A percentile compares a stretch with the other conserved stretches of the same genome.
phyloP scores from a whole-genome alignment of 2,329 filamentous ascomycete species.

The Pseudogymnoascus sp. region DNA sequence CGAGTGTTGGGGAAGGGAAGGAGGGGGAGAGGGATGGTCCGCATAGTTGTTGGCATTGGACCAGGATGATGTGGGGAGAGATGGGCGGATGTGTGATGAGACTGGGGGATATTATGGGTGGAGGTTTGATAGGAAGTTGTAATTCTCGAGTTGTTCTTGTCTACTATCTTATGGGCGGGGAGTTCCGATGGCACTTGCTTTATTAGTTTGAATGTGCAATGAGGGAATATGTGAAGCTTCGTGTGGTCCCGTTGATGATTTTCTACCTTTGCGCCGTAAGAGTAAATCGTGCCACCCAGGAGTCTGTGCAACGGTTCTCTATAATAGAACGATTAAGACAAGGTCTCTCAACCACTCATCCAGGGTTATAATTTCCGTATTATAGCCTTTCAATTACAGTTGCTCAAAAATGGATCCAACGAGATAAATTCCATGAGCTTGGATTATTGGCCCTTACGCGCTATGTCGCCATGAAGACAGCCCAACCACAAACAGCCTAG shows the following conservation, averaged over 20 bases:
- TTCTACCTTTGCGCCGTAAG: neutral
- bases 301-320: neutral
- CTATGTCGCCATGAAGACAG: neutral
- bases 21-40: neutral
- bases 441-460: neutral
- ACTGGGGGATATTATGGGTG: neutral
- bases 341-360: neutral
- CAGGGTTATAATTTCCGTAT: neutral
- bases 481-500: neutral
- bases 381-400: neutral
- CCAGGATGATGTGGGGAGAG: neutral
- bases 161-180: slow-evolving; percentile 2
- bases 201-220: neutral
- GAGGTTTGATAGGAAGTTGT: neutral
- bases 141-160: slow-evolving; percentile 7
- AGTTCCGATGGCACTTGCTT: neutral
- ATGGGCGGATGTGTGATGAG: neutral
- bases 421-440: neutral
- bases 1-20: neutral
- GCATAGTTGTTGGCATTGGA: neutral
- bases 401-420: neutral
- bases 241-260: neutral
- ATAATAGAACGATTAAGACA: neutral
- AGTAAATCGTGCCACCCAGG: neutral
- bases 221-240: neutral